Evolutionary conservation across 257 asterid genomes (phyloP).

Genomic region (Penstemon newberryi): DNA sequence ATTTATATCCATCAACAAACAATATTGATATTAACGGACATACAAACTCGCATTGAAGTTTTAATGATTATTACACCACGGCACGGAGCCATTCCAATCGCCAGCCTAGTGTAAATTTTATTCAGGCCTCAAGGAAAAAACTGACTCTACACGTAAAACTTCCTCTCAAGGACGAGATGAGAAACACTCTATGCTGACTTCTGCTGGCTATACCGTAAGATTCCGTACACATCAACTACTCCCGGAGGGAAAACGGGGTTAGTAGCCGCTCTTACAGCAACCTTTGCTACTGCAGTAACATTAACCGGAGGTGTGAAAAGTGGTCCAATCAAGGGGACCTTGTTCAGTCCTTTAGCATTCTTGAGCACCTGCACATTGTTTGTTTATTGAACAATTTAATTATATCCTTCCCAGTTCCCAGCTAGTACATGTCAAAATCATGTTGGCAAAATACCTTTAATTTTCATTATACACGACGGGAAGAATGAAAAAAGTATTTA

Average conservation of each 20-base stretch:
- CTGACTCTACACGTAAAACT: slow-evolving; percentile 12
- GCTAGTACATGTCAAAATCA: neutral
- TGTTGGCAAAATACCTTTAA: neutral
- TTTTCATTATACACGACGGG: neutral
- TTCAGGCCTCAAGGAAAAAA: slow-evolving; percentile 26
- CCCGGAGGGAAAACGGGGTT: slow-evolving; percentile 97
- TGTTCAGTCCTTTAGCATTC: slow-evolving; percentile 62
- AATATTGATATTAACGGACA: neutral
- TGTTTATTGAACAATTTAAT: neutral
- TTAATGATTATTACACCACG: neutral
- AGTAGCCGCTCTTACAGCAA: slow-evolving; percentile 81
- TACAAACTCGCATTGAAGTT: neutral
- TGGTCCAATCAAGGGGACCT: slow-evolving; percentile 86
- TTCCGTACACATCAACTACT: slow-evolving; percentile 71
- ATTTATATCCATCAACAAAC: neutral
- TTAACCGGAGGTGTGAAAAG: slow-evolving; percentile 77
- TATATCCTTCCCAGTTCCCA: neutral
- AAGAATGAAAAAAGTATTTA: neutral
- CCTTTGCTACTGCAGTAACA: slow-evolving; percentile 80
- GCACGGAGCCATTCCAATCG: neutral
- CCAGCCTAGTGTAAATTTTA: slow-evolving; percentile 13
- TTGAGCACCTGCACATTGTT: slow-evolving; percentile 64
- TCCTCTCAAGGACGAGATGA: neutral
- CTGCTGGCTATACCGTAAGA: slow-evolving; percentile 69
- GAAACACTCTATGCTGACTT: slow-evolving; percentile 30